A percentile compares a stretch with the other conserved stretches of the same genome.
Evolutionary conservation across 345 rosid genomes (phyloP).

Genomic region (Eucalyptus melliodora): DNA sequence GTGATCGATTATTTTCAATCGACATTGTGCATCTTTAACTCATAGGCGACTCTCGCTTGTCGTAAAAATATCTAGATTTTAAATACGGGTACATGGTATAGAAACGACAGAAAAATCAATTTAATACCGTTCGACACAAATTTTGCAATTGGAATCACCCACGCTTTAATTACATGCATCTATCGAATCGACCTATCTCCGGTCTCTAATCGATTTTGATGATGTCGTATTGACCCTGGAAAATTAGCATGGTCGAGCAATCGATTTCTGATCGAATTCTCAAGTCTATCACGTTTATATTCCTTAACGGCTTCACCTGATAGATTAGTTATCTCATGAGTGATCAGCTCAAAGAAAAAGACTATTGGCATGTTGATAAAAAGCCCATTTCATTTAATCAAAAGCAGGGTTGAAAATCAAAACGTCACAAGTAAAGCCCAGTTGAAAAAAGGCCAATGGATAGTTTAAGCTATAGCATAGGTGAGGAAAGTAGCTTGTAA

Average conservation of each 20-base stretch:
- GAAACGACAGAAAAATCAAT: fast-evolving
- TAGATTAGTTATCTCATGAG: too few relatives aligned
- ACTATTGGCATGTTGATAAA: fast-evolving
- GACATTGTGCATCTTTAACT: fast-evolving
- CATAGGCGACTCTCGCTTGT: fast-evolving
- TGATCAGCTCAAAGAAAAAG: too few relatives aligned
- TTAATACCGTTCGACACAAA: too few relatives aligned
- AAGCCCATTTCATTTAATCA: too few relatives aligned
- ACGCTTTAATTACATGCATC: too few relatives aligned
- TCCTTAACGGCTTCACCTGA: too few relatives aligned
- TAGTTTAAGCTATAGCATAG: background rate
- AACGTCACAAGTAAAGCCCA: background rate
- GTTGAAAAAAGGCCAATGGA: background rate
- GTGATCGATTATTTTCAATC: too few relatives aligned
- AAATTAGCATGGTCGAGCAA: fast-evolving
- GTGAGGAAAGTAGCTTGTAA: background rate
- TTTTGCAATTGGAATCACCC: too few relatives aligned
- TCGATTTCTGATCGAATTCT: too few relatives aligned
- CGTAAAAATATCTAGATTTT: too few relatives aligned
- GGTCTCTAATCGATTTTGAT: too few relatives aligned
- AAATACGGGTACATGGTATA: fast-evolving
- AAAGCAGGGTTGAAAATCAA: too few relatives aligned
- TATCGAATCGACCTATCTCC: fast-evolving
- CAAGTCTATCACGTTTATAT: fast-evolving
- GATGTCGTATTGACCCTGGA: fast-evolving